phyloP scores from a whole-genome alignment of 352 stramenopile species.

The Phytopythium mirpurense region DNA sequence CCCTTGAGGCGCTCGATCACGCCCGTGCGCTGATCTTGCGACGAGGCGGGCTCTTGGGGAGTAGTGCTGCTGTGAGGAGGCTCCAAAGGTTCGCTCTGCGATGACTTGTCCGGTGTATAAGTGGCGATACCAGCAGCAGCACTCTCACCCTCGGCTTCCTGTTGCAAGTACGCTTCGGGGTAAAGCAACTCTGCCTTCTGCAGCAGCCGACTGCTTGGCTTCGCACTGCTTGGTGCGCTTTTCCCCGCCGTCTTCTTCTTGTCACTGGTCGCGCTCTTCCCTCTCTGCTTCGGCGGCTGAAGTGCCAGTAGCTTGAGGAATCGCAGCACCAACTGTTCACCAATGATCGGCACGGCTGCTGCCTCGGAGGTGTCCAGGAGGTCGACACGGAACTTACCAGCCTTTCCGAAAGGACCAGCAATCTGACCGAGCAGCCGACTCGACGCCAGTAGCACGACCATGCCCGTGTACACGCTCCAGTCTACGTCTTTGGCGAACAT shows the following conservation, averaged over 20 bases:
- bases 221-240: background rate
- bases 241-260: background rate
- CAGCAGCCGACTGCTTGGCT: slow-evolving; percentile 20
- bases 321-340: slow-evolving; percentile 48
- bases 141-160: background rate
- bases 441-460: slow-evolving; percentile 41
- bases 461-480: slow-evolving; percentile 51
- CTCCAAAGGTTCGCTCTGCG: background rate
- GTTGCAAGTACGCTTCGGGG: slow-evolving; percentile 25
- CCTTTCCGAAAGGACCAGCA: slow-evolving; percentile 74
- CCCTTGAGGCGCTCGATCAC: slow-evolving; percentile 66
- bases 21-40: slow-evolving; percentile 6
- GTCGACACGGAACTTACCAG: slow-evolving; percentile 65
- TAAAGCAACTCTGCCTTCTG: slow-evolving; percentile 44
- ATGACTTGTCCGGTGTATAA: background rate
- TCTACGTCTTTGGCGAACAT: slow-evolving; percentile 79
- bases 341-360: slow-evolving; percentile 12
- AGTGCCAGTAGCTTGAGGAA: slow-evolving; percentile 51
- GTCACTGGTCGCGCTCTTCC: slow-evolving; percentile 1
- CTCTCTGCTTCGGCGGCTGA: slow-evolving; percentile 28
- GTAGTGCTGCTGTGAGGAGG: no score
- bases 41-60: background rate
- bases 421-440: slow-evolving; percentile 38
- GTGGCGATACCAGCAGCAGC: background rate
- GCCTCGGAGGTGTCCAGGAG: slow-evolving; percentile 10